Evolutionary conservation across 2,329 filamentous ascomycete genomes (phyloP).

Genomic region (Fusarium sp.): DNA sequence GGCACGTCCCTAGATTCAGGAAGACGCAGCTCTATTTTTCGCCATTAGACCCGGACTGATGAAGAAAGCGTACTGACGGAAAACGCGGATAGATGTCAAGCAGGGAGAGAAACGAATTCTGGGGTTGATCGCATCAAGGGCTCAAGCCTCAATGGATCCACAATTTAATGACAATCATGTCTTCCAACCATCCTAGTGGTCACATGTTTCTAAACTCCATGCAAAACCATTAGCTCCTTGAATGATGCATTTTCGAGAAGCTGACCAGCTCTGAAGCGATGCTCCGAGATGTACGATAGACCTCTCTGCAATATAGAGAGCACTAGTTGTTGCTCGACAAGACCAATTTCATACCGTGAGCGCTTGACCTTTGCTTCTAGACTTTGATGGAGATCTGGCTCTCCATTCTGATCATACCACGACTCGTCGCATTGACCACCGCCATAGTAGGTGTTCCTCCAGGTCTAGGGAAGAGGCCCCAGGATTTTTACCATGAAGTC

Average conservation of each 20-base stretch:
- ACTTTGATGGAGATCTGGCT: rapidly evolving
- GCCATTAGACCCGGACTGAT: rapidly evolving
- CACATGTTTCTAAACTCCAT: too few relatives aligned
- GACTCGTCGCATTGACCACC: neutral
- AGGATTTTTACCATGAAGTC: neutral
- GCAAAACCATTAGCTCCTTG: neutral
- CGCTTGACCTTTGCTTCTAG: neutral
- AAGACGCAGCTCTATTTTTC: too few relatives aligned
- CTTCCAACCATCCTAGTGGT: too few relatives aligned
- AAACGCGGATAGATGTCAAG: too few relatives aligned
- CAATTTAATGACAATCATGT: too few relatives aligned
- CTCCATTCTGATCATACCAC: neutral
- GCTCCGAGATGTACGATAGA: neutral
- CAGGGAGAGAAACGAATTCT: rapidly evolving
- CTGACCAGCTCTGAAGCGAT: neutral
- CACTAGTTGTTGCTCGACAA: too few relatives aligned
- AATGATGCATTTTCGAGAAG: neutral
- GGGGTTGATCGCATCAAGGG: rapidly evolving
- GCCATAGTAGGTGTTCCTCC: neutral
- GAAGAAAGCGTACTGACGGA: rapidly evolving
- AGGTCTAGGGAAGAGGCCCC: neutral
- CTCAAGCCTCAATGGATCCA: too few relatives aligned
- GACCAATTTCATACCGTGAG: too few relatives aligned
- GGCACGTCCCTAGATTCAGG: too few relatives aligned
- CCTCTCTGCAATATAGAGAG: neutral